Percentiles rank a stretch among this genome's conserved stretches.
Conservation (phyloP, 371 early-diverging fungal genomes). For the Lichtheimia ramosa region DNA sequence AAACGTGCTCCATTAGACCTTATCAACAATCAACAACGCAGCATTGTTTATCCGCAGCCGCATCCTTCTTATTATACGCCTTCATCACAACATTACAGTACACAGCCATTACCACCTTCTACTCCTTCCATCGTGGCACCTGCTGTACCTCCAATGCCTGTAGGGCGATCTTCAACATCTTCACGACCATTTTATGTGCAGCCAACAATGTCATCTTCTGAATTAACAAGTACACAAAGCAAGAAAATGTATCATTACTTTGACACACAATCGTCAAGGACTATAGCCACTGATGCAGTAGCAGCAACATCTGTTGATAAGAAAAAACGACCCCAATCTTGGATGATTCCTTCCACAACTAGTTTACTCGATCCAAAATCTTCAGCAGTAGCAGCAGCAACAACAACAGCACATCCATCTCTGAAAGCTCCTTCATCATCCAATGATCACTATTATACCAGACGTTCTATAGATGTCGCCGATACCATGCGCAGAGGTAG, state of each 20-base stretch:
- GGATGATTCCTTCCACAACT: conserved; percentile 9
- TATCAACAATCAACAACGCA: not conserved
- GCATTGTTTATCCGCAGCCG: not conserved
- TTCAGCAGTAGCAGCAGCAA: not conserved
- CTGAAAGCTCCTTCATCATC: no score
- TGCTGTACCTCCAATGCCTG: conserved; percentile 26
- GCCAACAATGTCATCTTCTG: conserved; percentile 8
- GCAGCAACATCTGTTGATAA: not conserved
- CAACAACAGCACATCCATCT: no score
- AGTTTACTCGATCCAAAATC: not conserved
- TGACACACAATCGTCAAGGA: not conserved
- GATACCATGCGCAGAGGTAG: conserved; percentile 5
- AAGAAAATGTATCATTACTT: conserved; percentile 5
- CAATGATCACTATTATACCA: conserved; percentile 2
- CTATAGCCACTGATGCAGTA: not conserved
- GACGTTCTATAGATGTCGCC: conserved; percentile 6
- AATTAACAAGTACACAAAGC: conserved; percentile 3
- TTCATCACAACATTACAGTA: not conserved
- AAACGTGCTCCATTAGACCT: conserved; percentile 1
- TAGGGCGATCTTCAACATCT: not conserved
- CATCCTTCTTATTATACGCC: not conserved
- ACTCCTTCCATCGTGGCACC: conserved; percentile 25
- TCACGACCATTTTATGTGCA: conserved; percentile 1
- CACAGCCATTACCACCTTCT: conserved; percentile 1
- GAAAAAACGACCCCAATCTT: conserved; percentile 9